These are phyloP conservation scores for Lepiota venenata DNA, from an alignment of 768 basidiomycete species.

Conservation along the genomic window DNA sequence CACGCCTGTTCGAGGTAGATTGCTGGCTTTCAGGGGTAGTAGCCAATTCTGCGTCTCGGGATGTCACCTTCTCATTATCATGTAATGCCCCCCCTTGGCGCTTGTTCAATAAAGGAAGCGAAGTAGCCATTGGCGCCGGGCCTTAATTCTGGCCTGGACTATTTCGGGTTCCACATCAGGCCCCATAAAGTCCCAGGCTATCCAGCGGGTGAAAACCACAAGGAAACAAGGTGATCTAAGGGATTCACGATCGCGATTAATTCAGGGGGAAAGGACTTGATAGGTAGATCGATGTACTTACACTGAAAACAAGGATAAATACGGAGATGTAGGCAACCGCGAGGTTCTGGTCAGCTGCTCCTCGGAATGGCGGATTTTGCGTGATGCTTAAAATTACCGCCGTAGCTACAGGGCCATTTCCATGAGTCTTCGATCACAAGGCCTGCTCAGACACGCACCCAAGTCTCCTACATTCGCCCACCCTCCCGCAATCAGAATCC, in stretches of 20 bases:
- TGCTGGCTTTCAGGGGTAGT: not conserved
- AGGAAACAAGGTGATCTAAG: slow-evolving; percentile 62
- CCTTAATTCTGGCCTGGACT: slow-evolving; percentile 40
- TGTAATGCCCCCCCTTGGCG: not conserved
- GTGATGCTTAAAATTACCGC: slow-evolving; percentile 64
- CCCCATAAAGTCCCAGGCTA: slow-evolving; percentile 62
- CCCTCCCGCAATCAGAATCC: slow-evolving; percentile 64
- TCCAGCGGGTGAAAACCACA: slow-evolving; percentile 50
- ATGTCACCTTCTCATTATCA: slow-evolving; percentile 1
- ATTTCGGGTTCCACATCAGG: slow-evolving; percentile 60
- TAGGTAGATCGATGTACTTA: slow-evolving; percentile 23
- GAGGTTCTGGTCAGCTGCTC: slow-evolving; percentile 51
- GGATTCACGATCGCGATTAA: not conserved
- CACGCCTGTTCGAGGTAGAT: slow-evolving; percentile 14
- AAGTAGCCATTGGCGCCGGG: slow-evolving; percentile 28
- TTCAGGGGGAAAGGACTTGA: not conserved
- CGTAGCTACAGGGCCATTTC: slow-evolving; percentile 42
- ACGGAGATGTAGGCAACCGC: slow-evolving; percentile 65
- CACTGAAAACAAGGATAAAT: slow-evolving; percentile 58
- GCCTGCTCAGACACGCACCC: slow-evolving; percentile 37
- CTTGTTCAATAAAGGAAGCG: not conserved
- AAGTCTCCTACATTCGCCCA: slow-evolving; percentile 73
- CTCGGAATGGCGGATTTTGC: slow-evolving; percentile 59
- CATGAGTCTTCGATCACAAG: not conserved
- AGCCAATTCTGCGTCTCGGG: not conserved